phyloP scores from a whole-genome alignment of 768 basidiomycete species.

The Collybia mongolica region DNA sequence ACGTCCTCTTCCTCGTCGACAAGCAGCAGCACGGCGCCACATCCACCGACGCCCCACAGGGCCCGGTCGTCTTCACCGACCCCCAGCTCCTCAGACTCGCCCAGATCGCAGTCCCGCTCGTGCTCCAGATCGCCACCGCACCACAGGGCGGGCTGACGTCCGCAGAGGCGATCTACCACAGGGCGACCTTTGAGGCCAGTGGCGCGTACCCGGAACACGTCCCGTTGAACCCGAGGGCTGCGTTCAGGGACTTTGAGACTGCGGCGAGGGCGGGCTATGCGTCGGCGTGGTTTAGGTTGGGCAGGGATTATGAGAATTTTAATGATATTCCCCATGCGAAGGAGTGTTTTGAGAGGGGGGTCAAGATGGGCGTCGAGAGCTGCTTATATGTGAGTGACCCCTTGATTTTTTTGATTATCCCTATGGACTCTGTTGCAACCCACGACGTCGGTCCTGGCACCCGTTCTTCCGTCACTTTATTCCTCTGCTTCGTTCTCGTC shows the following conservation, averaged over 20 bases:
- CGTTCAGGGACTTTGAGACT: conserved; percentile 88
- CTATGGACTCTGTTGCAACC: too few relatives aligned
- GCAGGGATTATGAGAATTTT: conserved; percentile 88
- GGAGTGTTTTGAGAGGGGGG: conserved; percentile 87
- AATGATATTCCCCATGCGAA: conserved; percentile 70
- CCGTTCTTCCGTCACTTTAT: too few relatives aligned
- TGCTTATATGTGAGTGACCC: conserved; percentile 82
- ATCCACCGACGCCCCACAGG: conserved; percentile 44
- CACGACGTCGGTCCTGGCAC: too few relatives aligned
- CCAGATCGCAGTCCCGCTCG: conserved; percentile 60
- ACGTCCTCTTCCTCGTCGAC: conserved; percentile 81
- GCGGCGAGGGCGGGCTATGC: conserved; percentile 77
- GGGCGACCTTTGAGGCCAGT: conserved; percentile 69
- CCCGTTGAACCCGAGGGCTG: conserved; percentile 65
- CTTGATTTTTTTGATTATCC: too few relatives aligned
- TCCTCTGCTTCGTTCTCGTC: background rate
- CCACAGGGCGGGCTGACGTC: conserved; percentile 36
- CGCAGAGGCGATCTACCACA: conserved; percentile 75
- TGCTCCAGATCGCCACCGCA: conserved; percentile 54
- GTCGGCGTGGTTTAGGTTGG: conserved; percentile 90
- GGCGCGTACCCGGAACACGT: conserved; percentile 70
- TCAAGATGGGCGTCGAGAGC: conserved; percentile 69
- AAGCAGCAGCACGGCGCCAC: conserved; percentile 28
- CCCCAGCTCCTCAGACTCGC: conserved; percentile 57
- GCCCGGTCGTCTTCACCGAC: conserved; percentile 57